phyloP scores from a whole-genome alignment of 225 moss, liverwort and hornwort genomes.

The Polytrichum formosum region DNA sequence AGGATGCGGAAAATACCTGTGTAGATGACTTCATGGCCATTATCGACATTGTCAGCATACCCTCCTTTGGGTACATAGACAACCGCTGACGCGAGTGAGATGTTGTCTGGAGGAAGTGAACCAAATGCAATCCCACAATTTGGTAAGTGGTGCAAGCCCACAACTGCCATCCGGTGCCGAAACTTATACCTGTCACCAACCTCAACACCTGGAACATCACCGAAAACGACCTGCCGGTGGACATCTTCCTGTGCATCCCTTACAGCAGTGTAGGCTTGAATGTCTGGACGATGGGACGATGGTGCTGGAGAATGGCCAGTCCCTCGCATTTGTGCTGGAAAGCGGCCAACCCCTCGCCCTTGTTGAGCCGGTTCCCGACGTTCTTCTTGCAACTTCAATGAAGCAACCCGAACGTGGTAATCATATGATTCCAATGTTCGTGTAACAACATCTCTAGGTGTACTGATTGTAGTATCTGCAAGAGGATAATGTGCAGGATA shows the following conservation, averaged over 20 bases:
- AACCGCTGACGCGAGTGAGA: conserved; percentile 1
- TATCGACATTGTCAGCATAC: conserved; percentile 11
- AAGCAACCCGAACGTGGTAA: background rate
- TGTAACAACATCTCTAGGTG: background rate
- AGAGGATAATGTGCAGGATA: background rate
- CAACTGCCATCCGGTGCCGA: conserved; percentile 13
- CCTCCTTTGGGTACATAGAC: conserved; percentile 5
- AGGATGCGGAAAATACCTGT: background rate
- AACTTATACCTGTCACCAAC: conserved; percentile 1
- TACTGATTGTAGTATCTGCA: conserved; percentile 11
- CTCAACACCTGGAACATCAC: conserved; percentile 11
- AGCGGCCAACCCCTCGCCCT: background rate
- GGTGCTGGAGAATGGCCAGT: background rate
- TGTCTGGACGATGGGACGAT: background rate
- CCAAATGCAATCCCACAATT: conserved; percentile 13
- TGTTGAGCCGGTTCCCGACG: background rate
- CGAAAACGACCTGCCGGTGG: background rate
- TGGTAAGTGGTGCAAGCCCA: conserved; percentile 14
- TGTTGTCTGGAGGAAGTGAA: background rate
- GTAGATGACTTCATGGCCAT: conserved; percentile 8
- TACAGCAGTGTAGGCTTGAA: conserved; percentile 1
- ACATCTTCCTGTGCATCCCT: conserved; percentile 2
- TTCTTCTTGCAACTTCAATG: background rate
- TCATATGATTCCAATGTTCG: background rate
- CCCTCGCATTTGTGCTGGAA: too few species aligned